phyloP scores from a whole-genome alignment of 768 basidiomycete species.

The Mycena rebaudengoi region DNA sequence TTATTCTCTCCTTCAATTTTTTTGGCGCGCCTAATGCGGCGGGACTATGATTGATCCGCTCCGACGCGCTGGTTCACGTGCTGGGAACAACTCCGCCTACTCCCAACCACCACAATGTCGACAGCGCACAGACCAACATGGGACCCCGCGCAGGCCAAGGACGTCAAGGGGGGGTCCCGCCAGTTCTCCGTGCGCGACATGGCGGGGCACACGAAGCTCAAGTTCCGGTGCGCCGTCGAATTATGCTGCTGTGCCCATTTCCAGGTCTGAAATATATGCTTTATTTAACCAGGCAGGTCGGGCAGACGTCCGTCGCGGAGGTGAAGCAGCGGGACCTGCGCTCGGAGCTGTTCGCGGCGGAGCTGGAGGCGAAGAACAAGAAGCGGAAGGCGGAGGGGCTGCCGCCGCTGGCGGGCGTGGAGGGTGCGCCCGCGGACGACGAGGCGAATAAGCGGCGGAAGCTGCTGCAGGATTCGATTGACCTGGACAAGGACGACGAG shows the following conservation, averaged over 20 bases:
- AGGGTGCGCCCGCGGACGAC: constrained; percentile 53
- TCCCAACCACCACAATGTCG: constrained; percentile 61
- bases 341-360: constrained; percentile 84
- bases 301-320: constrained; percentile 85
- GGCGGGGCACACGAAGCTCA: constrained; percentile 96
- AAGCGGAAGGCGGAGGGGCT: constrained; percentile 92
- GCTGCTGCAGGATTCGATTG: constrained; percentile 84
- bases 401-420: constrained; percentile 55
- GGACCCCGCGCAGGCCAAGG: constrained; percentile 95
- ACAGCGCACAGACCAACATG: constrained; percentile 96
- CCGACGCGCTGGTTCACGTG: constrained; percentile 6
- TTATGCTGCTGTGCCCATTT: not conserved
- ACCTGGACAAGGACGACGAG: constrained; percentile 90
- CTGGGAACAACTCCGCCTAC: constrained; percentile 2
- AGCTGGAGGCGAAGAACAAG: constrained; percentile 86
- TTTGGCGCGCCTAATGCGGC: too few relatives aligned
- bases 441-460: constrained; percentile 87
- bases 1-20: not conserved
- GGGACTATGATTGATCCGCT: too few relatives aligned
- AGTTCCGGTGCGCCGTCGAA: constrained; percentile 85
- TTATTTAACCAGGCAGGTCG: constrained; percentile 67
- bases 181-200: constrained; percentile 95
- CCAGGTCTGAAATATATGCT: constrained; percentile 4
- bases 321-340: constrained; percentile 83
- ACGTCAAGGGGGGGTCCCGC: constrained; percentile 90